Conservation (phyloP, 2,329 filamentous ascomycete genomes). For the Xylariaceae sp. region DNA sequence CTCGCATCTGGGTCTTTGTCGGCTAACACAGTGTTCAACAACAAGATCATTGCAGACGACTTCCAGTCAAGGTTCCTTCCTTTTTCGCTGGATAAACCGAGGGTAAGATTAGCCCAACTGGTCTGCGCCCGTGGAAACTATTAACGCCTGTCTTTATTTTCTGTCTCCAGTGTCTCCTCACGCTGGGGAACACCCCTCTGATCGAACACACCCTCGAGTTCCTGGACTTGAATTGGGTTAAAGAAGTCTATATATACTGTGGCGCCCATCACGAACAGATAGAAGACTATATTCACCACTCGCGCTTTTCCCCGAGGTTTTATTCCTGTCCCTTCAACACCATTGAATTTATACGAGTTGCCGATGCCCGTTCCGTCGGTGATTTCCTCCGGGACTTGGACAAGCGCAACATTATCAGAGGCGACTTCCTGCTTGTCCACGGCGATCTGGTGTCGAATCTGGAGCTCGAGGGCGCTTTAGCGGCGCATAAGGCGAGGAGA, state of each 20-base stretch:
- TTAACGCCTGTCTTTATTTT: constrained; percentile 15
- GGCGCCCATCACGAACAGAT: constrained; percentile 81
- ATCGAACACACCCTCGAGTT: constrained; percentile 98
- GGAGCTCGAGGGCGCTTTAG: constrained; percentile 71
- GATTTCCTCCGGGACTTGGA: constrained; percentile 95
- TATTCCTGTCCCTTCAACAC: constrained; percentile 63
- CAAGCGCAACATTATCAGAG: constrained; percentile 73
- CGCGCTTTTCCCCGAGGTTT: constrained; percentile 61
- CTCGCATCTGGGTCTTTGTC: not conserved
- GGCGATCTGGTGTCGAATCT: constrained; percentile 91
- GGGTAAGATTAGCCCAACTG: constrained; percentile 51
- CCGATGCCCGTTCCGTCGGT: constrained; percentile 77
- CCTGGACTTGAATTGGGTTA: constrained; percentile 88
- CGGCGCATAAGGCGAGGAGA: constrained; percentile 73
- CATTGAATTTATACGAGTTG: constrained; percentile 78
- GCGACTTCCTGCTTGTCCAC: constrained; percentile 89
- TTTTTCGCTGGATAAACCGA: constrained; percentile 80
- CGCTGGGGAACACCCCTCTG: constrained; percentile 85
- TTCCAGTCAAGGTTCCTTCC: constrained; percentile 90
- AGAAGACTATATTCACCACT: constrained; percentile 77
- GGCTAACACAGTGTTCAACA: not conserved
- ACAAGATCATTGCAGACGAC: constrained; percentile 81
- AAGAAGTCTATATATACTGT: constrained; percentile 89
- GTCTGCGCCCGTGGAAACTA: not conserved
- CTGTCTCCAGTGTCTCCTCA: constrained; percentile 72